Evolutionary conservation across 495 filamentous ascomycete genomes (phyloP).

Genomic region (Neurospora sp.): DNA sequence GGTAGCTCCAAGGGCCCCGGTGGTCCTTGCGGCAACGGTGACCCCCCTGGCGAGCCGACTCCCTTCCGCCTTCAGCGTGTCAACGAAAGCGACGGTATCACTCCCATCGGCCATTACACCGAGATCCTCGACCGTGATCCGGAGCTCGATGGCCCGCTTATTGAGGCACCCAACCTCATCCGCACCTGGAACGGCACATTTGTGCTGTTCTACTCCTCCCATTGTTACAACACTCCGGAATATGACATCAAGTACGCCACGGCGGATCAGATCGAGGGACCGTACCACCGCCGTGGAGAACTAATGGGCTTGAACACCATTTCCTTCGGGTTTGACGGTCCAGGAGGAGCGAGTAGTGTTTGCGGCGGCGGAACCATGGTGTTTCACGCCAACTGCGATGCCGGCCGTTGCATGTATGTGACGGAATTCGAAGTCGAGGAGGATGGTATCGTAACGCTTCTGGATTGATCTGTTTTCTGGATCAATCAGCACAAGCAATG

Average conservation of each 20-base stretch:
- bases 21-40: constrained; percentile 44
- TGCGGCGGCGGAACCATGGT: constrained; percentile 28
- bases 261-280: constrained; percentile 33
- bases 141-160: constrained; percentile 43
- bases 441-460: background rate
- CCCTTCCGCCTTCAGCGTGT: constrained; percentile 52
- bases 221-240: constrained; percentile 40
- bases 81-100: constrained; percentile 36
- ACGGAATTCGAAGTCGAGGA: constrained; percentile 1
- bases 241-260: constrained; percentile 50
- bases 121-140: constrained; percentile 44
- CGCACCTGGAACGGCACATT: constrained; percentile 38
- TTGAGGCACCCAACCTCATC: constrained; percentile 51
- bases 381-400: constrained; percentile 40
- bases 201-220: constrained; percentile 51
- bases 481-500: background rate
- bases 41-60: constrained; percentile 38
- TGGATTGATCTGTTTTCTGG: background rate
- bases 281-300: constrained; percentile 31
- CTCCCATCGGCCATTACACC: constrained; percentile 38
- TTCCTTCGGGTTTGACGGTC: constrained; percentile 30
- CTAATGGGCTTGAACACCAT: constrained; percentile 24
- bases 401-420: constrained; percentile 23
- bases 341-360: constrained; percentile 25
- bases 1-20: constrained; percentile 48